Evolutionary conservation across 805 yeast genomes (phyloP).

Genomic region (Komagataella phaffii): DNA sequence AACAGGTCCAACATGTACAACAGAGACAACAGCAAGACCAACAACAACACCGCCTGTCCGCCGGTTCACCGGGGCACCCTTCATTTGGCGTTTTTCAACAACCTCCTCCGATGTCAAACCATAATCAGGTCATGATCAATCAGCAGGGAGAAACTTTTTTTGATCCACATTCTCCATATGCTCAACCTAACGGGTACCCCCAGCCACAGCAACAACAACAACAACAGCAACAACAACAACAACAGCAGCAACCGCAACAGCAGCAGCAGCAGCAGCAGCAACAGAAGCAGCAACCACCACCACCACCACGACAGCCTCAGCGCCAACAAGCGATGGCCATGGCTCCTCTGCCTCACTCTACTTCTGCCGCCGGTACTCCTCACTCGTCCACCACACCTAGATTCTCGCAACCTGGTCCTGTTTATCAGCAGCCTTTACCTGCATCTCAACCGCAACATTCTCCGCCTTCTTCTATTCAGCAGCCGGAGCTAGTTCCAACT

Average conservation of each 20-base stretch:
- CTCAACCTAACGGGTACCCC: background rate
- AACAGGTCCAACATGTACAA: conserved; percentile 6
- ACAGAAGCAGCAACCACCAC: conserved; percentile 6
- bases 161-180: background rate
- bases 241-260: conserved; percentile 6
- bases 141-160: background rate
- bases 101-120: background rate
- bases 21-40: conserved; percentile 2
- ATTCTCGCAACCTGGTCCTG: background rate
- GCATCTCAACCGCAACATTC: conserved; percentile 4
- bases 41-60: background rate
- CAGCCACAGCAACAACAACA: conserved; percentile 6
- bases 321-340: conserved; percentile 3
- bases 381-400: background rate
- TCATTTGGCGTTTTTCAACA: background rate
- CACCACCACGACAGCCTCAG: conserved; percentile 7
- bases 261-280: conserved; percentile 9
- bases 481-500: conserved; percentile 3
- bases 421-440: conserved; percentile 3
- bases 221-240: conserved; percentile 8
- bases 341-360: background rate
- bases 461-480: conserved; percentile 5
- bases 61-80: background rate
- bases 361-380: background rate
- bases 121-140: background rate